Percentiles rank a stretch among this genome's conserved stretches.
Conservation (phyloP, 2,329 filamentous ascomycete species). For the Exophiala sp. region DNA sequence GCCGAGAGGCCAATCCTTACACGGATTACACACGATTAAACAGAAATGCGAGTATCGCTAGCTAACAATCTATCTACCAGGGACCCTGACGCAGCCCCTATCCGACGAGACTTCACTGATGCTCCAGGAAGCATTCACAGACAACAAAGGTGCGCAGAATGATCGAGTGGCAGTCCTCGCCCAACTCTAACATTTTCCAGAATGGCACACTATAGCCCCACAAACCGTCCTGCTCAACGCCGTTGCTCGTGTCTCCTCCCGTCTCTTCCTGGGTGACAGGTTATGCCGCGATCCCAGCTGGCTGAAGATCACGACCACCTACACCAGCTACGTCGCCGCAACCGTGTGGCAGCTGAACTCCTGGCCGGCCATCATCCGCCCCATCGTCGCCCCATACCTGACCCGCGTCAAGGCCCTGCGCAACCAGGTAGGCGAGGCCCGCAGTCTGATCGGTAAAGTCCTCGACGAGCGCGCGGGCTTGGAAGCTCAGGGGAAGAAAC, state of each 20-base stretch:
- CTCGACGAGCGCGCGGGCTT: not conserved
- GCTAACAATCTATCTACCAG: too few species aligned
- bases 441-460: not conserved
- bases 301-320: not conserved
- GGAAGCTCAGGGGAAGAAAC: not conserved
- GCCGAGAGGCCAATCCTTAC: too few species aligned
- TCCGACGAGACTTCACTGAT: too few species aligned
- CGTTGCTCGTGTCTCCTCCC: not conserved
- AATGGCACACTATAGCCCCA: too few species aligned
- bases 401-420: not conserved
- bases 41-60: too few species aligned
- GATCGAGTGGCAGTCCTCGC: too few species aligned
- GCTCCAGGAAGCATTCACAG: too few species aligned
- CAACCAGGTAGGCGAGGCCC: not conserved
- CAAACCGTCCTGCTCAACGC: too few species aligned
- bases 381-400: not conserved
- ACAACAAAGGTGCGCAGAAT: too few species aligned
- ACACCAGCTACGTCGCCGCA: not conserved
- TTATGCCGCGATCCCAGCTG: not conserved
- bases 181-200: too few species aligned
- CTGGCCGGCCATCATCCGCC: not conserved
- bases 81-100: too few species aligned
- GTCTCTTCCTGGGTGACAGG: not conserved
- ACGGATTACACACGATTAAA: too few species aligned
- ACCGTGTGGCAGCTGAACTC: not conserved